Evolutionary conservation across 495 filamentous ascomycete genomes (phyloP).

Genomic region (Penicillium lagena): DNA sequence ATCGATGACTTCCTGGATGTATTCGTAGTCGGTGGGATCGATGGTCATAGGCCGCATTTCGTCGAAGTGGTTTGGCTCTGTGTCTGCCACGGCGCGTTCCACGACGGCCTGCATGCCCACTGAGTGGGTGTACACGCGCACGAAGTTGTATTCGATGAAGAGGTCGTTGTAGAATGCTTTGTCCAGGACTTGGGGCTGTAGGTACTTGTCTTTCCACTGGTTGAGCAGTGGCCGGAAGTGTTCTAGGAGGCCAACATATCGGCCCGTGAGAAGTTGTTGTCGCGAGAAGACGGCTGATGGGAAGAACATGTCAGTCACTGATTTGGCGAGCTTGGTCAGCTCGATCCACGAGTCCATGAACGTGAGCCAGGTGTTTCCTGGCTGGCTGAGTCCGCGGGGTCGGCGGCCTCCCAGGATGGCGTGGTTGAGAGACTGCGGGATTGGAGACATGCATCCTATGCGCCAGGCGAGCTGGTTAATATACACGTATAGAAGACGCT

Average conservation of each 20-base stretch:
- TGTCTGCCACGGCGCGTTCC: constrained; percentile 36
- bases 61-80: constrained; percentile 30
- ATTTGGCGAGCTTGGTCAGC: constrained; percentile 46
- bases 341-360: constrained; percentile 50
- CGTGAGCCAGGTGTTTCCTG: constrained; percentile 31
- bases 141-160: constrained; percentile 50
- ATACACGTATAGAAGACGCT: constrained; percentile 45
- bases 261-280: constrained; percentile 44
- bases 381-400: constrained; percentile 19
- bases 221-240: constrained; percentile 45
- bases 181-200: constrained; percentile 32
- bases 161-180: constrained; percentile 39
- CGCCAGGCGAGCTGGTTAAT: constrained; percentile 48
- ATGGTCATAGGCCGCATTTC: constrained; percentile 39
- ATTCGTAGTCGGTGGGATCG: constrained; percentile 47
- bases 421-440: constrained; percentile 43
- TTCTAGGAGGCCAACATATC: constrained; percentile 46
- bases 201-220: constrained; percentile 45
- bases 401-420: constrained; percentile 30
- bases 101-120: constrained; percentile 51
- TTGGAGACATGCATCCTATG: constrained; percentile 48
- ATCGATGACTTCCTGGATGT: constrained; percentile 51
- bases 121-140: constrained; percentile 47
- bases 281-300: constrained; percentile 44
- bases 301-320: constrained; percentile 48